These are phyloP conservation scores for Syncephalastrum racemosum DNA, from an alignment of 371 early-diverging fungal species.

Conservation along the genomic window DNA sequence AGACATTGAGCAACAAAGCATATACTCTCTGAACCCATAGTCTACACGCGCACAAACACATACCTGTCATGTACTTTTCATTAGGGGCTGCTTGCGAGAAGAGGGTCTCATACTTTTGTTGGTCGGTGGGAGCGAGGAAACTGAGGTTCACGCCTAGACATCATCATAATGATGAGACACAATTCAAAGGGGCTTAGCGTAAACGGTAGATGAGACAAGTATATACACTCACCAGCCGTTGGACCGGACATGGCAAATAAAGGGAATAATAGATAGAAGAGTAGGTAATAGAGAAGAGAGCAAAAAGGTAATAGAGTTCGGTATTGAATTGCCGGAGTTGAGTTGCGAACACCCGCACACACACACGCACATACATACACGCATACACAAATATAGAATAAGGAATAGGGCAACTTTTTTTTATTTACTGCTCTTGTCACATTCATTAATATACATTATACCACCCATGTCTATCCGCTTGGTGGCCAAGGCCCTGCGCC, in stretches of 20 bases:
- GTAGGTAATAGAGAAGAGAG: background rate
- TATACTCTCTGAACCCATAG: background rate
- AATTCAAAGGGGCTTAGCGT: no score
- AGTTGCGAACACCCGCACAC: no score
- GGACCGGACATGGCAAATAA: constrained; percentile 4
- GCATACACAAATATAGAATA: background rate
- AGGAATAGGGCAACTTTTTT: background rate
- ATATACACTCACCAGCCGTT: constrained; percentile 6
- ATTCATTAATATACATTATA: background rate
- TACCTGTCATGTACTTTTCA: constrained; percentile 36
- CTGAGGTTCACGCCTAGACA: constrained; percentile 39
- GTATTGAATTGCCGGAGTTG: background rate
- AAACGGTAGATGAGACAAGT: no score
- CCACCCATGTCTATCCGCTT: background rate
- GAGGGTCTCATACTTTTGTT: constrained; percentile 43
- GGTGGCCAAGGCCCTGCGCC: constrained; percentile 1
- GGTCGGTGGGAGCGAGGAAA: constrained; percentile 46
- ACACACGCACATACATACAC: no score
- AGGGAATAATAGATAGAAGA: background rate
- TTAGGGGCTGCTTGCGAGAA: constrained; percentile 39
- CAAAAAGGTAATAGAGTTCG: background rate
- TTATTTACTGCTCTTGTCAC: background rate
- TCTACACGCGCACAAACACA: background rate
- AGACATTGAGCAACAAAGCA: background rate
- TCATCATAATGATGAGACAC: no score